Percentiles rank a stretch among this genome's conserved stretches.
These are phyloP conservation scores for Daldinia childiae DNA, from an alignment of 495 filamentous ascomycete genomes.

Conservation along the genomic window DNA sequence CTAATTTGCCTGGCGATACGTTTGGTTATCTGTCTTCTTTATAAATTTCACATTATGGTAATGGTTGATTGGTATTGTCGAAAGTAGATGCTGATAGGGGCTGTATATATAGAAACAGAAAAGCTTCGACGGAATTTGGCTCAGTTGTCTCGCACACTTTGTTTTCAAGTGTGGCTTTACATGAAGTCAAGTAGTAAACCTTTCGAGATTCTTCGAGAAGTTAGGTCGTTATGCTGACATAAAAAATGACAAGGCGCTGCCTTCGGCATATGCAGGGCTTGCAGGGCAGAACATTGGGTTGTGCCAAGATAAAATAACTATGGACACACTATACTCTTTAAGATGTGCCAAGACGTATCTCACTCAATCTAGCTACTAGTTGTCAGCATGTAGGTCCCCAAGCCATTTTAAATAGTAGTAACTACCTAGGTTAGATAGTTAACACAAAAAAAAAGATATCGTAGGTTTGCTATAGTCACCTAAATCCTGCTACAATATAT, in stretches of 20 bases:
- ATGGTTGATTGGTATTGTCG: not conserved
- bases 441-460: too few relatives aligned
- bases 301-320: not conserved
- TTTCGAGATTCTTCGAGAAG: not conserved
- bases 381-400: not conserved
- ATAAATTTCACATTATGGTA: not conserved
- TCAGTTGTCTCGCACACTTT: not conserved
- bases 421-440: too few relatives aligned
- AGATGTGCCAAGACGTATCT: not conserved
- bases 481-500: not conserved
- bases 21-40: not conserved
- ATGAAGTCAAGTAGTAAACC: not conserved
- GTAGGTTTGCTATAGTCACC: too few relatives aligned
- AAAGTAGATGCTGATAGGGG: not conserved
- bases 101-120: not conserved
- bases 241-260: not conserved
- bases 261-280: not conserved
- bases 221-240: not conserved
- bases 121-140: not conserved
- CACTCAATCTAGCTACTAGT: not conserved
- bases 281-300: not conserved
- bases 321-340: not conserved
- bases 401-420: too few relatives aligned
- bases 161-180: not conserved
- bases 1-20: conserved; percentile 58